Conservation (phyloP, 768 basidiomycete species). For the Grammothele lineata region DNA sequence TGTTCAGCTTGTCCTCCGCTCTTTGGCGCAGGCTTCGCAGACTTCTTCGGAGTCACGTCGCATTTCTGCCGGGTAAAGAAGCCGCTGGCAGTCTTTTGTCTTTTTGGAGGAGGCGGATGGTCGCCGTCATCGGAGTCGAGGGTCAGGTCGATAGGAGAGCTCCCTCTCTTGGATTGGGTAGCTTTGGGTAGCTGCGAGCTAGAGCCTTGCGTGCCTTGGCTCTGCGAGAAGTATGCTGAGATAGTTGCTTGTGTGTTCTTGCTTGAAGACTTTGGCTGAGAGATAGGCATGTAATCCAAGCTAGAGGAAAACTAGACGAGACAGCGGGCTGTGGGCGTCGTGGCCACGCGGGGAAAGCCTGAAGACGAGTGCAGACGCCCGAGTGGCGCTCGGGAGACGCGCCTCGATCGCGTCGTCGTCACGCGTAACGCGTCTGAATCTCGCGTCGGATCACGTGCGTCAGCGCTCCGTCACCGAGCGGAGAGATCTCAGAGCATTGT, state of each 20-base stretch:
- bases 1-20: conserved; percentile 27
- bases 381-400: no score
- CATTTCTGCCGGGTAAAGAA: conserved; percentile 5
- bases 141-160: conserved; percentile 52
- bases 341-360: no score
- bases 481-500: no score
- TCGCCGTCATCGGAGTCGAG: conserved; percentile 24
- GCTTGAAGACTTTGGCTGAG: no score
- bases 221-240: conserved; percentile 38
- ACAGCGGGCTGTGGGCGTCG: no score
- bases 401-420: no score
- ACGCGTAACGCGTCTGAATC: no score
- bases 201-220: not conserved
- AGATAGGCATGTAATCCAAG: no score
- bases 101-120: conserved; percentile 3
- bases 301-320: no score
- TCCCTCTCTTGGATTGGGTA: conserved; percentile 15
- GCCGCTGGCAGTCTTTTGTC: conserved; percentile 13
- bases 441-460: no score
- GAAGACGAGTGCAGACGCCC: no score
- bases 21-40: not conserved
- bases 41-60: not conserved
- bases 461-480: no score
- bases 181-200: conserved; percentile 12
- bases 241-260: conserved; percentile 32